These are phyloP conservation scores for Alternaria sp. DNA, from an alignment of 2,329 filamentous ascomycete species.

Conservation along the genomic window DNA sequence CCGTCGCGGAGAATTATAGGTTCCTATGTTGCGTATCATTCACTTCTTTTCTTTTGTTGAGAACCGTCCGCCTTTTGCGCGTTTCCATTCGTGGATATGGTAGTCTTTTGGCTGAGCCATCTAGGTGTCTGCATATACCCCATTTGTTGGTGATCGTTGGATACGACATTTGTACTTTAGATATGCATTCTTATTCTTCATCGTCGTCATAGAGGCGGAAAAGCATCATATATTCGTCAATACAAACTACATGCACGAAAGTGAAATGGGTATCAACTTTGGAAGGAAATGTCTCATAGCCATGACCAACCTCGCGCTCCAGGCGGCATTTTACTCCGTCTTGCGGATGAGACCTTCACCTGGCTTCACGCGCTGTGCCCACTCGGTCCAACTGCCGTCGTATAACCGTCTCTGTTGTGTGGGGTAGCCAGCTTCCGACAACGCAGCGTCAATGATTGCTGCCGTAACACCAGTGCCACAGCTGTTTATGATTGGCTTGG, in stretches of 20 bases:
- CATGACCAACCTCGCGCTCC: no score
- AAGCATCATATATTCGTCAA: neutral
- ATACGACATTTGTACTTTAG: neutral
- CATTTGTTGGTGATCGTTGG: neutral
- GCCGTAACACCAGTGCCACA: conserved; percentile 97
- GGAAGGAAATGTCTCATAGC: neutral
- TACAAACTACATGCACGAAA: neutral
- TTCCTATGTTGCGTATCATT: neutral
- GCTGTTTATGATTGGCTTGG: conserved; percentile 81
- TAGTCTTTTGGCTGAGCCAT: neutral
- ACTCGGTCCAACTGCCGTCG: conserved; percentile 97
- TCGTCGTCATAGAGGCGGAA: neutral
- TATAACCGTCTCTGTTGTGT: conserved; percentile 77
- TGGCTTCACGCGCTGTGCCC: conserved; percentile 69
- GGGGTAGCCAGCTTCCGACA: conserved; percentile 79
- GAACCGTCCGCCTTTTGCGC: no score
- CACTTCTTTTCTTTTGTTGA: neutral
- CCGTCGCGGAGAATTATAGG: neutral
- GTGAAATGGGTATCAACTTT: conserved; percentile 16
- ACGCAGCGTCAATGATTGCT: conserved; percentile 84
- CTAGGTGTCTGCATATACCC: neutral
- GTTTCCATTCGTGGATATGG: neutral
- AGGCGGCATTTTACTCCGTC: conserved; percentile 23
- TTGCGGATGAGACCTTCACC: conserved; percentile 69
- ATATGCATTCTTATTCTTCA: neutral